A percentile compares a stretch with the other conserved stretches of the same genome.
phyloP scores from a whole-genome alignment of 352 stramenopile genomes.

The Globisporangium rhizosaccharum region DNA sequence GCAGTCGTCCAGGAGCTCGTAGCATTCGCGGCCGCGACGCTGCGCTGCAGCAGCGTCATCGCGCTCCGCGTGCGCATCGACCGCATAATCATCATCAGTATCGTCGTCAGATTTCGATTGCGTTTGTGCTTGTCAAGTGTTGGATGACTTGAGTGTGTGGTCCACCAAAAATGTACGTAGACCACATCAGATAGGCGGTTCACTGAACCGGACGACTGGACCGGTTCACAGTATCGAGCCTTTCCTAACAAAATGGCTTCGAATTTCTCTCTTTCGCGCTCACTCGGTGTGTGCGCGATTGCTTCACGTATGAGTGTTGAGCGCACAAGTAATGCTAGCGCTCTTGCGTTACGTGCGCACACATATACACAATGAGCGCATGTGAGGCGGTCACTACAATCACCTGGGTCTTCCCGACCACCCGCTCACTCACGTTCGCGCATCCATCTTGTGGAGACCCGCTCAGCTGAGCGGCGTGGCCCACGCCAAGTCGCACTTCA shows the following conservation, averaged over 20 bases:
- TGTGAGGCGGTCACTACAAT: no score
- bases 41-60: not conserved
- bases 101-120: no score
- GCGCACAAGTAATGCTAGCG: not conserved
- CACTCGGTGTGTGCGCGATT: not conserved
- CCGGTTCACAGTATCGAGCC: not conserved
- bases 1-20: not conserved
- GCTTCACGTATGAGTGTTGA: not conserved
- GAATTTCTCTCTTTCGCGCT: not conserved
- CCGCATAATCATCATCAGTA: no score
- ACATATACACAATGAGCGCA: not conserved
- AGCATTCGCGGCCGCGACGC: not conserved
- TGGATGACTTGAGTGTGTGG: no score
- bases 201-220: no score
- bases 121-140: no score
- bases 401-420: not conserved
- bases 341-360: not conserved
- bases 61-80: no score
- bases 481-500: constrained; percentile 3
- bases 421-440: not conserved
- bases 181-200: not conserved
- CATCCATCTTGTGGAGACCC: not conserved
- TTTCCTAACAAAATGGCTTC: not conserved
- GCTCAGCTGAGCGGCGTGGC: not conserved
- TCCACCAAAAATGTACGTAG: no score